Percentiles rank a stretch among this genome's conserved stretches.
Evolutionary conservation across 495 filamentous ascomycete species (phyloP).

Genomic region (Eremomyces bilateralis): DNA sequence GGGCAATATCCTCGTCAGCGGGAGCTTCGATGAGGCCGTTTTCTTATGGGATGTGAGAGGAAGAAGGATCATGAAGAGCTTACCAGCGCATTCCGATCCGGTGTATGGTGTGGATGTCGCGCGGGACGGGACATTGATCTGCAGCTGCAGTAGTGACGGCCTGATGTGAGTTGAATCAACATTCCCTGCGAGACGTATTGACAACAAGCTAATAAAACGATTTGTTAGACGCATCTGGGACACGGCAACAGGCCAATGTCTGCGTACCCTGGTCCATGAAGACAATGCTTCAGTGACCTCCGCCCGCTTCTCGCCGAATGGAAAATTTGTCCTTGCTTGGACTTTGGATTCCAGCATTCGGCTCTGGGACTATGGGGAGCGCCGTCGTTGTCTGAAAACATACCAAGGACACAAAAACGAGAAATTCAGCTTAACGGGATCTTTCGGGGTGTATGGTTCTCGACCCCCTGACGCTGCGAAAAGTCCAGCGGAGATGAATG

Average conservation of each 20-base stretch:
- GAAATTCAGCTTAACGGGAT: conserved; percentile 60
- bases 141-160: conserved; percentile 73
- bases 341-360: conserved; percentile 76
- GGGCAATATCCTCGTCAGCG: conserved; percentile 85
- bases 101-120: conserved; percentile 87
- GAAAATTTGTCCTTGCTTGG: conserved; percentile 76
- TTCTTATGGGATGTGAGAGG: conserved; percentile 90
- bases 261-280: conserved; percentile 85
- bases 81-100: conserved; percentile 88
- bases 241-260: conserved; percentile 82
- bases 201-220: too few species aligned
- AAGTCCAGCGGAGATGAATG: not conserved
- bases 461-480: not conserved
- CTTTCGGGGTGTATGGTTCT: conserved; percentile 43
- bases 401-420: conserved; percentile 84
- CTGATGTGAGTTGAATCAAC: conserved; percentile 36
- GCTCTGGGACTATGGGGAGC: conserved; percentile 84
- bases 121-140: conserved; percentile 75
- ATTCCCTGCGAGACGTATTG: too few species aligned
- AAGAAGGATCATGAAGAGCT: conserved; percentile 59
- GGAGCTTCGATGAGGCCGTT: conserved; percentile 91
- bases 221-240: conserved; percentile 79
- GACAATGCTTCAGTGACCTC: conserved; percentile 83
- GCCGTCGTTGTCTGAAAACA: conserved; percentile 78
- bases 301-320: conserved; percentile 84